Conservation (phyloP, 2,329 filamentous ascomycete genomes). For the Nothomitra cinnamomea region DNA sequence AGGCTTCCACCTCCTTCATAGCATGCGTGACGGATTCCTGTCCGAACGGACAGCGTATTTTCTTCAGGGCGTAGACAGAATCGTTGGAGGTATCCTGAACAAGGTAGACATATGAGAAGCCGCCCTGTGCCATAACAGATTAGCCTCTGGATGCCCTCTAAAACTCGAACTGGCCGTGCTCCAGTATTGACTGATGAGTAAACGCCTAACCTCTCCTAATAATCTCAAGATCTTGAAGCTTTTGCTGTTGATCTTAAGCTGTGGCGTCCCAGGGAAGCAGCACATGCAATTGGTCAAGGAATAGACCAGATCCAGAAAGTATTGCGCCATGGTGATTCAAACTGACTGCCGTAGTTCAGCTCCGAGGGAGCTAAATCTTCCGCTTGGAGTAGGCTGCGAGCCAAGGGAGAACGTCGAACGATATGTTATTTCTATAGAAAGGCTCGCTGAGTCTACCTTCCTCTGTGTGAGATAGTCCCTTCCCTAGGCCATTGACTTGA, state of each 20-base stretch:
- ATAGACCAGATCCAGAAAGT: constrained; percentile 76
- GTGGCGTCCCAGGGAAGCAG: constrained; percentile 88
- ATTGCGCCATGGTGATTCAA: constrained; percentile 47
- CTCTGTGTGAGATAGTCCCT: too few species aligned
- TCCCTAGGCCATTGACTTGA: too few species aligned
- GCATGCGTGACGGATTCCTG: constrained; percentile 90
- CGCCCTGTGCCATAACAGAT: constrained; percentile 41
- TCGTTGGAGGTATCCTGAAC: constrained; percentile 78
- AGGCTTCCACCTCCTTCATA: constrained; percentile 93
- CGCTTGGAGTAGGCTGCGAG: too few species aligned
- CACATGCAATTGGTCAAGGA: constrained; percentile 88
- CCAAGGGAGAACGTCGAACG: too few species aligned
- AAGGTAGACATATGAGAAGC: constrained; percentile 97
- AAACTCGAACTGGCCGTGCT: too few species aligned
- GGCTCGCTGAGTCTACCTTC: too few species aligned
- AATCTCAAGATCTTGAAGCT: constrained; percentile 93
- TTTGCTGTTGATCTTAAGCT: constrained; percentile 84
- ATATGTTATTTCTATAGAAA: too few species aligned
- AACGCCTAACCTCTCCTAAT: constrained; percentile 58
- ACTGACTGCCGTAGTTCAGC: too few species aligned
- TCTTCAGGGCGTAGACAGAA: constrained; percentile 86
- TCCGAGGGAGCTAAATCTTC: too few species aligned
- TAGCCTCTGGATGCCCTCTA: background rate
- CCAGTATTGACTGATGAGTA: too few species aligned
- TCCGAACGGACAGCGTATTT: constrained; percentile 96